Base-by-base conservation (phyloP, 2,329 filamentous ascomycete species). In the Coniella lustricola region DNA sequence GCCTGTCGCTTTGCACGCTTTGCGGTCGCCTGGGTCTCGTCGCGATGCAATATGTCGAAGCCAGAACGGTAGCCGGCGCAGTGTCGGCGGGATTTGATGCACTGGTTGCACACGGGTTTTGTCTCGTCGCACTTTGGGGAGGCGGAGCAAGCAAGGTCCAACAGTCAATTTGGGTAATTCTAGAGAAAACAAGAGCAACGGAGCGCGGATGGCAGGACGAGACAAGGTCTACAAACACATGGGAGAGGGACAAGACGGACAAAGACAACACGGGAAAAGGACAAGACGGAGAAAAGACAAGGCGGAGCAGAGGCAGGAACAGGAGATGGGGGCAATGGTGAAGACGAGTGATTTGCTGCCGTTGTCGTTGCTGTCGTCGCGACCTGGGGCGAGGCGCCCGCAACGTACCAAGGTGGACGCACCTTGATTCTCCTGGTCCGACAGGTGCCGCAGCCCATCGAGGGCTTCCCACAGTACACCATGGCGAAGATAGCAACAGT, bases 361-460 rank as follows among this genome's bases (percentile, higher is more conserved):
- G 39, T 20, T 20, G 9, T 16, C 16, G 16, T 20, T 18, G 13
- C 20, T 21, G 12, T 38, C 17, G 18, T n/a, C 20, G n/a, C n/a
- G n/a, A n/a, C n/a, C n/a, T n/a, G n/a, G n/a, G n/a, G n/a, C n/a
- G n/a, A n/a, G n/a, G n/a, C n/a, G n/a, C n/a, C n/a, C n/a, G n/a
- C n/a, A n/a, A 40, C 12, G 14, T 29, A 29, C 3, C 17, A 20
- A 37, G 44, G 34, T 35, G 7, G 45, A 58, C 71, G 54, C 71
- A 85, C 84, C 76, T 87, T 87, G 61, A 88, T 87, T 58, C 84
- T 75, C 56, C 84, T 75, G 35, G 76, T 83, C 62, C 84, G 77
- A 63, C 84, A 87, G 76, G 83, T 87, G 67, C 84, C 82, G 59
- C 84, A 87, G 58, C 82, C 84, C 67, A 73, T 69, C 1, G 79